Percentiles rank a stretch among this genome's conserved stretches.
Evolutionary conservation across 306 rosid genomes (phyloP).

Genomic region (Styphnolobium japonicum): DNA sequence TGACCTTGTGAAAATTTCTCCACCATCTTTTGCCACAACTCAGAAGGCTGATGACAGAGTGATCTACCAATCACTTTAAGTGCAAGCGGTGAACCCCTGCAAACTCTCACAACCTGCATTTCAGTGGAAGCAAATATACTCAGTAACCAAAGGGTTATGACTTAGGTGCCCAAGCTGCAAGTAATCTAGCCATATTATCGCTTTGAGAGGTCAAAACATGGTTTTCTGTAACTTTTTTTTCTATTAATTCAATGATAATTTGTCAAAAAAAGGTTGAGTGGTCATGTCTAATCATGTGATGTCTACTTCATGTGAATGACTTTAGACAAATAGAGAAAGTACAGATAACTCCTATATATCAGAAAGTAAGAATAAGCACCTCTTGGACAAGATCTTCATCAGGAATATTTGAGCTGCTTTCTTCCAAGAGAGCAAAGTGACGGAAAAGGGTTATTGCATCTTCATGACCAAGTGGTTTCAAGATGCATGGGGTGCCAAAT

Average conservation of each 20-base stretch:
- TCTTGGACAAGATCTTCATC: conserved; percentile 26
- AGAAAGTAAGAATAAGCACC: conserved; percentile 34
- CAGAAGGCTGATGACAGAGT: conserved; percentile 29
- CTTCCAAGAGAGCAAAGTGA: conserved; percentile 35
- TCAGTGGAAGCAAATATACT: conserved; percentile 13
- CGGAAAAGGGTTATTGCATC: conserved; percentile 51
- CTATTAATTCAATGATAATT: background rate
- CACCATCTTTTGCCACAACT: conserved; percentile 37
- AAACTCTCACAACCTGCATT: conserved; percentile 50
- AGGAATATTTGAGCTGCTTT: conserved; percentile 10
- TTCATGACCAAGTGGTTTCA: conserved; percentile 34
- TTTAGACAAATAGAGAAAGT: background rate
- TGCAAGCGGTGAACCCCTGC: conserved; percentile 57
- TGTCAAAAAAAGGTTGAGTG: background rate
- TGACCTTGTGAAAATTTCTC: conserved; percentile 38
- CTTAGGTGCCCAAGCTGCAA: background rate
- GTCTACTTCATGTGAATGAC: background rate
- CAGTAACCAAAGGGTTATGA: background rate
- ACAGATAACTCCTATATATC: background rate
- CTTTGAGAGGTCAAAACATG: background rate
- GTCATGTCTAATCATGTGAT: background rate
- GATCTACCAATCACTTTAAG: conserved; percentile 48
- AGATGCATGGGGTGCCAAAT: conserved; percentile 11
- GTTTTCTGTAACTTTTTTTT: background rate
- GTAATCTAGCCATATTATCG: background rate